Base-by-base conservation (phyloP, 352 stramenopile species). In the Globisporangium mamillatum region DNA sequence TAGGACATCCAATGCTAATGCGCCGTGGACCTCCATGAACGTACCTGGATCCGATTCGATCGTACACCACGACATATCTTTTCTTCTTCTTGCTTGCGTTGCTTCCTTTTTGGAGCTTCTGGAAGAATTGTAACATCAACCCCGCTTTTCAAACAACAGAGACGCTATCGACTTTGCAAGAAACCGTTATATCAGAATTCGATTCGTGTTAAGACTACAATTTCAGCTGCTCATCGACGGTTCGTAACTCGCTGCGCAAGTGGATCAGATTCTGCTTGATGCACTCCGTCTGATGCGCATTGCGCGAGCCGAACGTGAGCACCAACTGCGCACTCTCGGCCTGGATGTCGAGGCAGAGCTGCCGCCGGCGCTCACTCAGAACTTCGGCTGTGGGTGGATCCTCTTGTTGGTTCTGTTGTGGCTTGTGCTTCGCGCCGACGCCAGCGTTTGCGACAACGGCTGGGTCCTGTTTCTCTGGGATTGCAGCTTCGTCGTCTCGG, bases 11-110 rank as follows among this genome's bases (percentile, higher is more conserved):
- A 59, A 3, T 32, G 8, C 44, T 10, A 10, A 18, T 32, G n/a
- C 0, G 32, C 4, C 4, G 29, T 32, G 29, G 29, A 32, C 4
- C 4, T 32, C 7, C 24, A 54, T 48, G 3, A 4, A 64, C 70
- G 66, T 68, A 90, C 84, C 84, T 34, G 85, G 83, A 64, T 93
- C 83, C 50, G 85, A 93, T 69, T 93, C 84, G 67, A 93, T 93
- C 22, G 84, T 93, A 60, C 82, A 91, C 82, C 82, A 91, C 34
- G 80, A 89, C 82, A 91, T 69, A 60, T 91, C 38, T 52, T 74
- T 24, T 36, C 32, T 50, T 6, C n/a, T 60, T 44, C 10, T 32
- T 44, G 24, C 24, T 64, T 53, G 38, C 4, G n/a, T 22, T 64
- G 16, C 55, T 64, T 20, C 29, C 24, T 18, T 10, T 32, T 38